phyloP scores from a whole-genome alignment of 345 rosid genomes.

The Euphorbia lathyris region DNA sequence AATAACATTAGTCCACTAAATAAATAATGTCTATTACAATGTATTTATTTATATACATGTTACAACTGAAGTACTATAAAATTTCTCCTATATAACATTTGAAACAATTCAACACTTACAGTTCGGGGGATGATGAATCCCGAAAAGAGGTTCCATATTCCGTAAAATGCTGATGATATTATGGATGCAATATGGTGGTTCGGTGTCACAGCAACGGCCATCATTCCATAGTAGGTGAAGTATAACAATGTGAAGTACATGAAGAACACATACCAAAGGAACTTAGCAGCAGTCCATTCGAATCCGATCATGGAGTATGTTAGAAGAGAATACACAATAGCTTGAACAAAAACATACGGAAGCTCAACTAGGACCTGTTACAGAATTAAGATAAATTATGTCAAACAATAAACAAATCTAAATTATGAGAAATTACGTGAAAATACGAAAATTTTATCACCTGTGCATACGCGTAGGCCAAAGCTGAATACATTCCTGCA shows the following conservation, averaged over 20 bases:
- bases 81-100: too few species aligned
- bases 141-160: conserved; percentile 56
- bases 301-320: conserved; percentile 67
- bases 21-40: too few species aligned
- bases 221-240: conserved; percentile 74
- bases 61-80: too few species aligned
- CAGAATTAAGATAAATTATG: neutral
- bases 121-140: conserved; percentile 66
- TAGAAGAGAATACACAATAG: conserved; percentile 42
- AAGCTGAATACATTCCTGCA: conserved; percentile 78
- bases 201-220: conserved; percentile 65
- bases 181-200: conserved; percentile 56
- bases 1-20: neutral
- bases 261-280: conserved; percentile 64
- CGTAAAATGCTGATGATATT: conserved; percentile 46
- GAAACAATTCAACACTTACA: conserved; percentile 28
- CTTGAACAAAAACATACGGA: conserved; percentile 51
- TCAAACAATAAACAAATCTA: neutral
- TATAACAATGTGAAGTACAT: conserved; percentile 55
- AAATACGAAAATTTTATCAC: neutral
- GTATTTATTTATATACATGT: too few species aligned
- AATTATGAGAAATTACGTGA: neutral
- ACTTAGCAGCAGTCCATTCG: conserved; percentile 51
- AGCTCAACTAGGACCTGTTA: conserved; percentile 54
- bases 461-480: conserved; percentile 80